These are phyloP conservation scores for Medicago lupulina DNA, from an alignment of 306 rosid species.

Conservation along the genomic window DNA sequence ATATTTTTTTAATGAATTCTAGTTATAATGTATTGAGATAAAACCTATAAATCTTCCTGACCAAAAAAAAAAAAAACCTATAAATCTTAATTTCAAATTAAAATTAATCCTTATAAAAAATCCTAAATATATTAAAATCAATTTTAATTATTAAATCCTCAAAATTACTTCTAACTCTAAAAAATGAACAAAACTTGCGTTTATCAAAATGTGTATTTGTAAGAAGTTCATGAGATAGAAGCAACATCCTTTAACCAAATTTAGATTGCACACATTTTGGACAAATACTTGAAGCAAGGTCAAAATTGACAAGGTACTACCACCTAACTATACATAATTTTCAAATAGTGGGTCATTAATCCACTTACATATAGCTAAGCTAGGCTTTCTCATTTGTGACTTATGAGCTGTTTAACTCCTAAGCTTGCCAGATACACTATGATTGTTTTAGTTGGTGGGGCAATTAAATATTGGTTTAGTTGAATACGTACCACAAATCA, in stretches of 20 bases:
- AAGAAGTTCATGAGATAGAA: constrained; percentile 10
- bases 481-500: neutral
- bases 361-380: constrained; percentile 5
- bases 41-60: no score
- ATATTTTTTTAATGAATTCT: no score
- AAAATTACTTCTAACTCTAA: no score
- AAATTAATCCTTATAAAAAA: no score
- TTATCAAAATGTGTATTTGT: neutral
- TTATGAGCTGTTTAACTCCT: constrained; percentile 33
- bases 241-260: neutral
- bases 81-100: no score
- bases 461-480: neutral
- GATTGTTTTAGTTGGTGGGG: constrained; percentile 17
- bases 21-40: no score
- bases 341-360: constrained; percentile 13
- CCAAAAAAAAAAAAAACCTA: no score
- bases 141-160: no score
- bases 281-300: constrained; percentile 29
- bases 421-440: constrained; percentile 26
- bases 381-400: constrained; percentile 16
- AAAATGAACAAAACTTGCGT: no score
- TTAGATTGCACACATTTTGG: neutral
- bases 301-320: constrained; percentile 7
- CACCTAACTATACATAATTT: constrained; percentile 31
- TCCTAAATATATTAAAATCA: no score